These are phyloP conservation scores for Glarea lozoyensis DNA, from an alignment of 495 filamentous ascomycete genomes.

Conservation along the genomic window DNA sequence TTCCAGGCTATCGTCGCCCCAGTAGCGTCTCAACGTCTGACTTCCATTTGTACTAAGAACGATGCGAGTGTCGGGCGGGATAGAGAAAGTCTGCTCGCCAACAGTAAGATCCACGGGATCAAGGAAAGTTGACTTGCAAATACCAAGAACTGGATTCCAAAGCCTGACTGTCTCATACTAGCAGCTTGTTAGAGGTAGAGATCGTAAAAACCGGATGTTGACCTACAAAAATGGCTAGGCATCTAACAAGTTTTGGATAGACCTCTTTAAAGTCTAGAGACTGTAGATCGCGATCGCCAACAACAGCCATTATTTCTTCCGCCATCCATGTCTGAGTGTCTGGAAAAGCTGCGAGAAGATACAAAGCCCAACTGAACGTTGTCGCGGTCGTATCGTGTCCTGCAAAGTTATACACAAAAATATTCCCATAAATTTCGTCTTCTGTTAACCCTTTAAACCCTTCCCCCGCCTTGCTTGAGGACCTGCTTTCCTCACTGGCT, in stretches of 20 bases:
- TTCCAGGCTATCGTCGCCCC: slow-evolving; percentile 21
- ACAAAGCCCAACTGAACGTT: slow-evolving; percentile 36
- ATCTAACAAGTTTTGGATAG: slow-evolving; percentile 33
- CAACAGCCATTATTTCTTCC: slow-evolving; percentile 29
- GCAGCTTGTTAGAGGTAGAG: not conserved
- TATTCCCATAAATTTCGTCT: slow-evolving; percentile 40
- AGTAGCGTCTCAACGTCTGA: slow-evolving; percentile 19
- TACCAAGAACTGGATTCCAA: slow-evolving; percentile 31
- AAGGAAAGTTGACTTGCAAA: slow-evolving; percentile 28
- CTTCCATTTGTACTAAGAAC: slow-evolving; percentile 18
- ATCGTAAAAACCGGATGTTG: not conserved
- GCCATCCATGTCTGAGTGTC: slow-evolving; percentile 34
- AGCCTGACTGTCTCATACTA: slow-evolving; percentile 41
- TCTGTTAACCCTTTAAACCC: slow-evolving; percentile 22
- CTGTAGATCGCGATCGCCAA: not conserved
- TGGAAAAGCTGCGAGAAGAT: slow-evolving; percentile 37
- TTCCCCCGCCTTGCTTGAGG: slow-evolving; percentile 7
- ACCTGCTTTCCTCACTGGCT: slow-evolving; percentile 9
- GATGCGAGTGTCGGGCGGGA: slow-evolving; percentile 23
- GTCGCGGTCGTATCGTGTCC: slow-evolving; percentile 46
- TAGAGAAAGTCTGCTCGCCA: slow-evolving; percentile 13
- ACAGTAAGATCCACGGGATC: slow-evolving; percentile 20
- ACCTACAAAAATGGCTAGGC: slow-evolving; percentile 32
- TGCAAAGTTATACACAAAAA: slow-evolving; percentile 44
- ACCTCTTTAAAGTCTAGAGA: slow-evolving; percentile 20